These are phyloP conservation scores for Lactarius hatsudake DNA, from an alignment of 768 basidiomycete genomes.

Conservation along the genomic window DNA sequence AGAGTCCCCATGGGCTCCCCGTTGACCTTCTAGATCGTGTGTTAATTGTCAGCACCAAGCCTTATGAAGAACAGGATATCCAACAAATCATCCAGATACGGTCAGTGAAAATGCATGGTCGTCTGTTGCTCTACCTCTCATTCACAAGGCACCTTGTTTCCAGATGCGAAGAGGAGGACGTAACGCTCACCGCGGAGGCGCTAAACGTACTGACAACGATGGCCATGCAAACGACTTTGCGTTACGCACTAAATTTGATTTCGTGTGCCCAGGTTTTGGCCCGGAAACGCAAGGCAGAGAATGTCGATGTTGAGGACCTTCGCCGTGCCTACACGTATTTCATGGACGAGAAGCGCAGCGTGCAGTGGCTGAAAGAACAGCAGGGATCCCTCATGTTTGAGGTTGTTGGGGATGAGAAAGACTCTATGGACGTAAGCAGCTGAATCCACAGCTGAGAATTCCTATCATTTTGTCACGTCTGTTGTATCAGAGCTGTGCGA, in stretches of 20 bases:
- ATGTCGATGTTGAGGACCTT: conserved; percentile 84
- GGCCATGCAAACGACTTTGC: conserved; percentile 84
- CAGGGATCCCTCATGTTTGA: conserved; percentile 73
- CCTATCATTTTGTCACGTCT: not conserved
- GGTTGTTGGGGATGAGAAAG: conserved; percentile 47
- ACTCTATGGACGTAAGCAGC: conserved; percentile 40
- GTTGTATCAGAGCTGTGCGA: not conserved
- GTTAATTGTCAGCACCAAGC: conserved; percentile 90
- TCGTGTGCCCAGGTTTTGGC: conserved; percentile 88
- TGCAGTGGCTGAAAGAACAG: conserved; percentile 88
- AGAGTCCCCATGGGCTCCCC: conserved; percentile 92
- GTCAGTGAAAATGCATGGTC: conserved; percentile 39
- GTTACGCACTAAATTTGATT: conserved; percentile 93
- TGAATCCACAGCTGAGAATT: conserved; percentile 12
- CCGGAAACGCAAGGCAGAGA: conserved; percentile 72
- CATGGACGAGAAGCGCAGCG: conserved; percentile 89
- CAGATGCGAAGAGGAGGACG: conserved; percentile 95
- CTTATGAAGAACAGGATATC: conserved; percentile 81
- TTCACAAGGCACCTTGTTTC: not conserved
- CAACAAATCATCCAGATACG: conserved; percentile 91
- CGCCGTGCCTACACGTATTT: conserved; percentile 83
- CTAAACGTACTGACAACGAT: conserved; percentile 81
- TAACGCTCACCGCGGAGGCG: conserved; percentile 72
- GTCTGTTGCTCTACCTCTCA: not conserved
- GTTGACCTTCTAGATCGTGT: conserved; percentile 94